These are phyloP conservation scores for Kodamaea sp. DNA, from an alignment of 1,139 yeast genomes.

Conservation along the genomic window DNA sequence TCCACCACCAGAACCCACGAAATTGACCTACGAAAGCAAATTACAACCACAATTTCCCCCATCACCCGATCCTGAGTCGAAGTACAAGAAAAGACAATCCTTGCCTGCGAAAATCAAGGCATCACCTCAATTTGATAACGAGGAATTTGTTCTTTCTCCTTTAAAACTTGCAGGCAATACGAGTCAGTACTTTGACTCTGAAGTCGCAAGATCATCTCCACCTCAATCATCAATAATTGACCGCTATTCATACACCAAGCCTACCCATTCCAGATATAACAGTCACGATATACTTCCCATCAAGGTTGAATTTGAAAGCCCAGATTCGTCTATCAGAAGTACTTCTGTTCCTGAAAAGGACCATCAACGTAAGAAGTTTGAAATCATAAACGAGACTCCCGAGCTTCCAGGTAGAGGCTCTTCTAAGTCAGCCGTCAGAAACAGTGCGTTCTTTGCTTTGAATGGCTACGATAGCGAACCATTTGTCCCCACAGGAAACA, in stretches of 20 bases:
- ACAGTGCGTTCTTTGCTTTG: constrained; percentile 27
- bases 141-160: constrained; percentile 47
- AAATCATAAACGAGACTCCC: constrained; percentile 14
- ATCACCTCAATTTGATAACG: constrained; percentile 23
- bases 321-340: constrained; percentile 22
- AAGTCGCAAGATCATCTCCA: constrained; percentile 8
- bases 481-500: no score
- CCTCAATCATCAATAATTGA: constrained; percentile 13
- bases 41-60: constrained; percentile 27
- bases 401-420: constrained; percentile 2
- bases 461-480: constrained; percentile 19
- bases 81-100: constrained; percentile 33
- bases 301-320: constrained; percentile 45
- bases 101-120: constrained; percentile 34
- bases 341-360: constrained; percentile 34
- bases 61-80: constrained; percentile 35
- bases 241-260: constrained; percentile 33
- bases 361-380: constrained; percentile 10
- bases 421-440: constrained; percentile 17
- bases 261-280: constrained; percentile 42
- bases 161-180: constrained; percentile 33
- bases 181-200: constrained; percentile 22
- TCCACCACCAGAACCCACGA: constrained; percentile 18
- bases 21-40: not conserved
- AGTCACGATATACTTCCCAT: constrained; percentile 49